Evolutionary conservation across 2,329 filamentous ascomycete genomes (phyloP), one percentile per base, ranked within the genome.

Genomic region (Diaporthe amygdali): DNA sequence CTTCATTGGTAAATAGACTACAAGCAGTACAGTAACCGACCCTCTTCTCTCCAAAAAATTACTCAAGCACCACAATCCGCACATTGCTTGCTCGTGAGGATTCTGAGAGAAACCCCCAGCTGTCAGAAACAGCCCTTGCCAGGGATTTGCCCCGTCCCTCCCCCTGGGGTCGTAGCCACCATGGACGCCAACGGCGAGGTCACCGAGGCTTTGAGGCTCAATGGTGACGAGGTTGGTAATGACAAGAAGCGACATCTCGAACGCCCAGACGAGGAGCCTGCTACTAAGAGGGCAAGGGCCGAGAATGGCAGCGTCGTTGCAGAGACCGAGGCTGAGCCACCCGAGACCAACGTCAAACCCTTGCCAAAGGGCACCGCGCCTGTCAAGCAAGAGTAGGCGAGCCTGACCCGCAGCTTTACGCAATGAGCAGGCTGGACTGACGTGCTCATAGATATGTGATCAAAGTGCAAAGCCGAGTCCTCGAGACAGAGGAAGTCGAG

Each of bases 361-460:
- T n/a, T 63, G 59, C 59, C 70, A 44, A 73, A 67, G 61, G 72
- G 72, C 27, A 72, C 72, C 20, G 92, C 93, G 25, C 89, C 90
- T 10, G 89, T 95, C 80, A 95, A 94, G 81, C 85, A 88, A 78
- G 93, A 95, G 90, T 94, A 82, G 81, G 87, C 82, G 1, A 73
- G 80, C 34, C 74, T 76, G 27, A 52, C 22, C 15, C 20, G 15
- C 10, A 1, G 5, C 2, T 56, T 15, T 5, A 37, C 25, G 15
- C 41, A 66, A 49, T 55, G 15, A 63, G 39, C 49, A 15, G 27
- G 25, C 74, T 74, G 30, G 54, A 55, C 74, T 75, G 47, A 73
- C 17, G 15, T 17, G n/a, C 55, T 34, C 20, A n/a, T 71, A 86
- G 85, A 72, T 87, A 83, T 71, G 79, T 87, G 67, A 78, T 86